phyloP scores from a whole-genome alignment of 371 early-diverging fungal species.

The Mucor plumbeus region DNA sequence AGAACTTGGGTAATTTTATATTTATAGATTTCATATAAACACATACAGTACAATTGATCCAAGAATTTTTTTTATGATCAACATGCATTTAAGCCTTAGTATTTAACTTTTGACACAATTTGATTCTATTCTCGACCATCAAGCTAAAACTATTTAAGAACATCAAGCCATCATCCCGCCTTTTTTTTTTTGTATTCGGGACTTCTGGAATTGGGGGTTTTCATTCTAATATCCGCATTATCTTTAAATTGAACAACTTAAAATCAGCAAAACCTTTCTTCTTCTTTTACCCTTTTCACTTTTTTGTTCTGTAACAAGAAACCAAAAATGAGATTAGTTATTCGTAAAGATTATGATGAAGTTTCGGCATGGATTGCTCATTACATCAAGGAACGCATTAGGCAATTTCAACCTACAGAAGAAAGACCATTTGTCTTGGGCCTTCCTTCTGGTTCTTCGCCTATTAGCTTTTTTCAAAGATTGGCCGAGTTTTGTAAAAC shows the following conservation, averaged over 20 bases:
- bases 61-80: no score
- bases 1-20: no score
- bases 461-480: slow-evolving; percentile 60
- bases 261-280: not conserved
- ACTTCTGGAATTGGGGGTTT: not conserved
- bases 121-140: not conserved
- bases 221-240: slow-evolving; percentile 5
- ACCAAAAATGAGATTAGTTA: slow-evolving; percentile 61
- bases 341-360: slow-evolving; percentile 62
- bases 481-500: slow-evolving; percentile 53
- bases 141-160: not conserved
- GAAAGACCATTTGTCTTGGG: slow-evolving; percentile 66
- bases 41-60: no score
- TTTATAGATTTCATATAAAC: no score
- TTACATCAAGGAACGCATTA: slow-evolving; percentile 64
- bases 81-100: not conserved
- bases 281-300: not conserved
- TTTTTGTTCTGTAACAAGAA: not conserved
- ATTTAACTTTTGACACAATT: not conserved
- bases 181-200: not conserved
- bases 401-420: slow-evolving; percentile 59
- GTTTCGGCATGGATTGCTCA: slow-evolving; percentile 55
- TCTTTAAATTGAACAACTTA: not conserved
- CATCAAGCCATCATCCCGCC: not conserved
- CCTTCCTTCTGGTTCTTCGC: slow-evolving; percentile 67